Base-by-base conservation (phyloP, 2,329 filamentous ascomycete genomes). In the Alternaria panax region DNA sequence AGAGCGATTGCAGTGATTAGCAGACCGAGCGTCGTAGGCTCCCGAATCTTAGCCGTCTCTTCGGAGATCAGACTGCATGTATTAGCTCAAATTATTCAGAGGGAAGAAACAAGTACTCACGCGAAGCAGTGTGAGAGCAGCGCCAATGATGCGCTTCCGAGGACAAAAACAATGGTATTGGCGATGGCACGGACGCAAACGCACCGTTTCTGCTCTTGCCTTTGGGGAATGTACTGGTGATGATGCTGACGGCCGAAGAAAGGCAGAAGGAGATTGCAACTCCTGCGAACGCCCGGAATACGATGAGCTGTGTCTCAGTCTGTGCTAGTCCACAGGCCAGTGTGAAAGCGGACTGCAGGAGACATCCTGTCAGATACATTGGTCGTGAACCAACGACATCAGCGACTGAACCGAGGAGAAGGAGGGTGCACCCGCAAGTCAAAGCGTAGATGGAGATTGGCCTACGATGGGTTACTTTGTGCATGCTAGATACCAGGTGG, bases 91-190 rank as follows among this genome's bases (percentile, higher is more conserved):
- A 48, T 78, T 73, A 9, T n/a, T n/a, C 77, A 25, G 80, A 82
- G 11, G 84, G 70, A 14, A 67, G 11, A 8, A 8, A 4, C 20
- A 27, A n/a, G 28, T 14, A 32, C 82, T 75, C 67, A 84, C 82
- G 83, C 30, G n/a, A 86, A 75, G n/a, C 83, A 78, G 67, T 86
- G 86, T 3, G 81, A 83, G 2, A 86, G 75, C 60, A 86, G 73
- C 0, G 81, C 84, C 20, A 86, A 71, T 25, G 78, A 81, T 2
- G 79, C 72, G 60, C 79, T 82, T 4, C 80, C 81, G 25, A 80
- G 55, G 1, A 75, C 62, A n/a, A 81, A 76, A 7, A 83, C 71
- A 7, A 77, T 47, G 2, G 75, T 73, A 27, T 80, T 83, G 27
- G 83, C 64, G 12, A 80, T 80, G 0, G 82, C 81, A 22, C 77